Evolutionary conservation across 148 eudicot species (phyloP), one percentile per base, ranked within the genome.

Genomic region (Spergularia bocconei): DNA sequence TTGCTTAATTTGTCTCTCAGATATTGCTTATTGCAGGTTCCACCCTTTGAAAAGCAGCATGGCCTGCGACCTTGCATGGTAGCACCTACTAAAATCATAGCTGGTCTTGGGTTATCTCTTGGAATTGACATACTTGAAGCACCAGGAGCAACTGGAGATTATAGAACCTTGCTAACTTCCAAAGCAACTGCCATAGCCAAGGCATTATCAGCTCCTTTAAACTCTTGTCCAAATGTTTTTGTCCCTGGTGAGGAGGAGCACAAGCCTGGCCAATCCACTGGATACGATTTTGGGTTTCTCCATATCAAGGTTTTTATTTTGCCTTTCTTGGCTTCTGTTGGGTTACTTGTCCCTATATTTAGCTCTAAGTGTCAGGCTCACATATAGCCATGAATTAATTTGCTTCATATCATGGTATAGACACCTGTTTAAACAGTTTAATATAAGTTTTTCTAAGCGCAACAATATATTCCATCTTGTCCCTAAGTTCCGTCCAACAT

Each of bases 121-220:
- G 98, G 97, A 60, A 87, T 95, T 69, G 98, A 92, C 86, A 92
- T 95, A 44, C 91, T 95, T 69, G 97, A 95, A 88, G 98, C 96
- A 81, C 96, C 92, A 13, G 98, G 96, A 70, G 96, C 97, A 19
- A 94, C 96, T 47, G 98, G 98, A 80, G 98, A 94, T 76, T 91
- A 94, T 78, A 83, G 97, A 72, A 94, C 98, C 69, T 77, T 90
- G 53, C 85, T 95, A 63, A 92, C 96, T 71, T 89, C 92, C 58
- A 95, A 95, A 88, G 90, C 96, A 78, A 83, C 83, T 74, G 97
- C 98, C 36, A 95, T 95, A 69, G 93, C 92, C 67, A 81, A 72
- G 73, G 98, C 98, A 71, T 91, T 95, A 23, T 89, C 97, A 16
- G 90, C 96, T 78, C 93, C 98, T 81, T 67, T 82, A 57, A 74